Evolutionary conservation across 495 filamentous ascomycete genomes (phyloP).

Genomic region (Aspergillus homomorphus): DNA sequence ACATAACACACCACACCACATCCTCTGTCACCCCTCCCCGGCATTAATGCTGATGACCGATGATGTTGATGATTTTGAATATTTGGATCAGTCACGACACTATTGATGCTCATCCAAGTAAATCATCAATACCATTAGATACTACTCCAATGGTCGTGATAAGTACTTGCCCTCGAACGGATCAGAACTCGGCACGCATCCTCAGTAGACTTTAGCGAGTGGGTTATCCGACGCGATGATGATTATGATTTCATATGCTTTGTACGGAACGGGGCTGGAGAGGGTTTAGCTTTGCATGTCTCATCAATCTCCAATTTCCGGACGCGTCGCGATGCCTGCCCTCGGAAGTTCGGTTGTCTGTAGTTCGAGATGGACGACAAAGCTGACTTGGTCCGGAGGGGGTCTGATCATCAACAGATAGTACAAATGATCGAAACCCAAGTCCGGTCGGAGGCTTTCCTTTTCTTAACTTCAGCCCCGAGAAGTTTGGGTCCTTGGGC

Average conservation of each 20-base stretch:
- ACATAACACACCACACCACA: no score
- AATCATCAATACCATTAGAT: no score
- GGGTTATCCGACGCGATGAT: background rate
- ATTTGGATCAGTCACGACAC: no score
- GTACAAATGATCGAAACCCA: slow-evolving; percentile 4
- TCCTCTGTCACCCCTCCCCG: no score
- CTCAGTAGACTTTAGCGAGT: background rate
- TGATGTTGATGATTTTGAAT: no score
- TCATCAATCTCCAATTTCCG: slow-evolving; percentile 1
- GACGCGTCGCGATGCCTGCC: slow-evolving; percentile 4
- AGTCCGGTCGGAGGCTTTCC: slow-evolving; percentile 2
- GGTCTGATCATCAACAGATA: slow-evolving; percentile 1
- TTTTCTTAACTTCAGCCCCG: slow-evolving; percentile 2
- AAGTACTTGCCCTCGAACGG: background rate
- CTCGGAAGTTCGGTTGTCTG: background rate
- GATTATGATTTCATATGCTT: slow-evolving; percentile 7
- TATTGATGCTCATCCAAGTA: no score
- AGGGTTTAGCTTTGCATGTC: slow-evolving; percentile 3
- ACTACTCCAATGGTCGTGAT: background rate
- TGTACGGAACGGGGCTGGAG: background rate
- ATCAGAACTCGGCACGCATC: slow-evolving; percentile 2
- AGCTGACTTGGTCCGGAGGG: background rate
- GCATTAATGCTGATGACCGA: no score
- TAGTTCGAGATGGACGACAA: no score
- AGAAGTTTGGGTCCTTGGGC: background rate